Evolutionary conservation across 176 grass and related monocot species (phyloP).

Genomic region (Cenchrus fungigraminus): DNA sequence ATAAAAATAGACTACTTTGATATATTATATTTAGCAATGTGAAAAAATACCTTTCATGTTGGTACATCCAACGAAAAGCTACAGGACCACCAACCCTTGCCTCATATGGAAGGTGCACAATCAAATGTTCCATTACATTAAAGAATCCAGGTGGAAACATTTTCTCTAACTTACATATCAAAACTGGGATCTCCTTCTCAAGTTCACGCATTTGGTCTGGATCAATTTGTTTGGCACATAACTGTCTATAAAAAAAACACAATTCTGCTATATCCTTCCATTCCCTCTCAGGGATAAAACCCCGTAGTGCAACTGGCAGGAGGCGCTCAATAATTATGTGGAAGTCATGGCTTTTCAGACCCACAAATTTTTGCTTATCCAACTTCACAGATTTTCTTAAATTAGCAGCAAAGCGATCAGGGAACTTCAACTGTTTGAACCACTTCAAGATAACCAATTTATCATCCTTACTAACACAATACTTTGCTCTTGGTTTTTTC

Average conservation of each 20-base stretch:
- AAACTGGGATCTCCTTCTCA: conserved; percentile 16
- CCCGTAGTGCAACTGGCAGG: neutral
- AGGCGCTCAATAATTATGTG: conserved; percentile 29
- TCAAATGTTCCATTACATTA: too few species aligned
- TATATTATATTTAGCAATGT: too few species aligned
- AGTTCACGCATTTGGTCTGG: neutral
- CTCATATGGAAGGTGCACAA: too few species aligned
- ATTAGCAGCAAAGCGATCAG: conserved; percentile 27
- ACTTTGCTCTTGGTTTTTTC: neutral
- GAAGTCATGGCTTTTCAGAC: conserved; percentile 14
- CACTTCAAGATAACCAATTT: neutral
- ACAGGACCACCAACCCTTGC: too few species aligned
- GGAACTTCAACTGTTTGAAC: conserved; percentile 29
- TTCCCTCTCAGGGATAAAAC: neutral
- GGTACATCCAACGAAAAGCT: too few species aligned
- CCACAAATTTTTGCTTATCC: neutral
- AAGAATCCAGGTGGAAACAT: too few species aligned
- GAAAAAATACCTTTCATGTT: too few species aligned
- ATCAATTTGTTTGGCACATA: conserved; percentile 36
- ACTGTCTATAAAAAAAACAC: conserved; percentile 17
- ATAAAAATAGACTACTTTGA: too few species aligned
- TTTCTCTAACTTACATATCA: too few species aligned
- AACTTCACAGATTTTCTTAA: neutral
- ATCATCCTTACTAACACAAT: conserved; percentile 23
- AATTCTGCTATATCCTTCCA: conserved; percentile 20